These are phyloP conservation scores for Phaeosphaeria sp. DNA, from an alignment of 2,329 filamentous ascomycete genomes.

Conservation along the genomic window DNA sequence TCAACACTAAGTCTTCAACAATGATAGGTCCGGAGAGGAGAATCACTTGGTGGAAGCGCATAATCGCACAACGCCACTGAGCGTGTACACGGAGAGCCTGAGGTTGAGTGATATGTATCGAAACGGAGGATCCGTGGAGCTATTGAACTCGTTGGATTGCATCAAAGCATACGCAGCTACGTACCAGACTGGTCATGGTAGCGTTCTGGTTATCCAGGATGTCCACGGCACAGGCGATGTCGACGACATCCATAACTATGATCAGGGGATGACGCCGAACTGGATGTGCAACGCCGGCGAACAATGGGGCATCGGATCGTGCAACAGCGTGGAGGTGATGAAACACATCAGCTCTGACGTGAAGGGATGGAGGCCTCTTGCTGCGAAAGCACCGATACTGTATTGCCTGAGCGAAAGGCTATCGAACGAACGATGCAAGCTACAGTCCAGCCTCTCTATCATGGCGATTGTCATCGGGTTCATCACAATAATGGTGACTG, in stretches of 20 bases:
- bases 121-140: not conserved
- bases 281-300: not conserved
- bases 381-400: not conserved
- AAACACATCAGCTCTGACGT: not conserved
- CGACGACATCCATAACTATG: not conserved
- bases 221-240: not conserved
- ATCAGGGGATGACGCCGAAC: not conserved
- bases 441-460: not conserved
- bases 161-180: not conserved
- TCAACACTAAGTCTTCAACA: not conserved
- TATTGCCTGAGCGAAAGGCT: not conserved
- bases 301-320: not conserved
- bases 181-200: not conserved
- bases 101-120: not conserved
- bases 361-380: not conserved
- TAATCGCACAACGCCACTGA: not conserved
- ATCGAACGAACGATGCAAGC: not conserved
- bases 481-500: not conserved
- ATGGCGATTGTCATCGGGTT: not conserved
- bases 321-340: not conserved
- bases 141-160: not conserved
- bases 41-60: not conserved
- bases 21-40: not conserved
- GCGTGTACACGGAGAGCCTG: not conserved
- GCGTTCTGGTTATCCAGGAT: not conserved